Percentiles rank a stretch among this genome's conserved stretches.
These are phyloP conservation scores for Jaenimonas drosophilae DNA, from an alignment of 208 protist species.

Conservation along the genomic window DNA sequence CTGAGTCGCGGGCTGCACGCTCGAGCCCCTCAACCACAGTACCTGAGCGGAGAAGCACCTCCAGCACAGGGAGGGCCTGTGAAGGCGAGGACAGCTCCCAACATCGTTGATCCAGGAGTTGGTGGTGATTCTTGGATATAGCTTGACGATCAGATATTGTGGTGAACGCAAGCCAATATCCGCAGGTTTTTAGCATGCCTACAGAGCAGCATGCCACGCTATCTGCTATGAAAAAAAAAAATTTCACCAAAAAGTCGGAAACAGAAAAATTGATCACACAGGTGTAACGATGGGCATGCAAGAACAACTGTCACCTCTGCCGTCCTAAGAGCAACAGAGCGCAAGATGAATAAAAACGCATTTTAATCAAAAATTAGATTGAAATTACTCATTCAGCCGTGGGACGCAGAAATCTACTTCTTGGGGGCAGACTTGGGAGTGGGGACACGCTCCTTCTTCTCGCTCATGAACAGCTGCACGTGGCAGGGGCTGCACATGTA, in stretches of 20 bases:
- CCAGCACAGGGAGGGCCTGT: constrained; percentile 34
- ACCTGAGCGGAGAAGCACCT: constrained; percentile 35
- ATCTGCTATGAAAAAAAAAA: too few species aligned
- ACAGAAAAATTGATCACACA: too few species aligned
- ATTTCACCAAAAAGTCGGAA: too few species aligned
- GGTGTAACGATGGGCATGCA: too few species aligned
- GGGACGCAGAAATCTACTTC: constrained; percentile 20
- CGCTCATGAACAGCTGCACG: constrained; percentile 73
- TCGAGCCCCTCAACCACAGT: constrained; percentile 47
- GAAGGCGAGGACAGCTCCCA: constrained; percentile 71
- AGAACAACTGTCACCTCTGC: too few species aligned
- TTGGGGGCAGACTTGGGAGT: constrained; percentile 19
- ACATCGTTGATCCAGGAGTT: constrained; percentile 20
- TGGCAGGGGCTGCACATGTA: constrained; percentile 92
- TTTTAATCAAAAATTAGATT: too few species aligned
- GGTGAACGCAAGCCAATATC: too few species aligned
- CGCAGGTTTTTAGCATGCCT: too few species aligned
- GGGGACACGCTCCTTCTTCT: constrained; percentile 29
- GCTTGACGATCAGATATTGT: constrained; percentile 23
- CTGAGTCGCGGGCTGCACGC: constrained; percentile 16
- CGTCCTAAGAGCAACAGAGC: too few species aligned
- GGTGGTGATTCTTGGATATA: constrained; percentile 17
- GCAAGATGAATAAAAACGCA: too few species aligned
- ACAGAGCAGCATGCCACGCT: too few species aligned
- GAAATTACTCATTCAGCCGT: too few species aligned